Base-by-base conservation (phyloP, 176 grass and related monocot species). In the Musa beccarii region DNA sequence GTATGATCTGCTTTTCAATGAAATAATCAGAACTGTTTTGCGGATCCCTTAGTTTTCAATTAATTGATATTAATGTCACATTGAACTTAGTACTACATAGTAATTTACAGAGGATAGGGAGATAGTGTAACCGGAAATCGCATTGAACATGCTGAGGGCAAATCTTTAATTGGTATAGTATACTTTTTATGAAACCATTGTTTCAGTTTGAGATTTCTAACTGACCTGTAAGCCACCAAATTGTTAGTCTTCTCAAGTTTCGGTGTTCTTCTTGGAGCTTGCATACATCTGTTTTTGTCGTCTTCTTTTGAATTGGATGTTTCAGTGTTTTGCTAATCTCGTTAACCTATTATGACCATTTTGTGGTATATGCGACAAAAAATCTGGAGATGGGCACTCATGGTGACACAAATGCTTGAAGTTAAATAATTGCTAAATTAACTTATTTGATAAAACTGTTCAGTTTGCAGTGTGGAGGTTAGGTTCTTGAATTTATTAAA, bases 1-100 rank as follows among this genome's bases (percentile, higher is more conserved):
- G 90, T 93, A 88, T 76, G 59, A 1, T 20, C 15, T 78, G 23
- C 63, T 82, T 77, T 51, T 25, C 78, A 80, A 11, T 66, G 85
- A 20, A 29, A 54, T 53, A 53, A 53, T 10, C 1, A 12, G 49
- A 23, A 53, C 53, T 10, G 10, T n/a, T 53, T 22, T 53, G 69
- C 12, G 5, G 52, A 12, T 20, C n/a, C 57, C 57, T n/a, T 43
- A 43, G 34, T 43, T 43, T 43, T n/a, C 57, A n/a, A 57, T 16
- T 57, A 61, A 17, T 61, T n/a, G 16, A n/a, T 61, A 19, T 61
- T 15, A 61, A 61, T 20, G 57, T 15, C 57, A 61, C 13, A 61
- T 61, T 16, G 2, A 16, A 4, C 55, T 8, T 4, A 43, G 34
- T 43, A 43, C 34, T 43, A 43, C 34, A 43, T 43, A 43, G 34